These are phyloP conservation scores for Rusavskia elegans DNA, from an alignment of 495 filamentous ascomycete species.

Conservation along the genomic window DNA sequence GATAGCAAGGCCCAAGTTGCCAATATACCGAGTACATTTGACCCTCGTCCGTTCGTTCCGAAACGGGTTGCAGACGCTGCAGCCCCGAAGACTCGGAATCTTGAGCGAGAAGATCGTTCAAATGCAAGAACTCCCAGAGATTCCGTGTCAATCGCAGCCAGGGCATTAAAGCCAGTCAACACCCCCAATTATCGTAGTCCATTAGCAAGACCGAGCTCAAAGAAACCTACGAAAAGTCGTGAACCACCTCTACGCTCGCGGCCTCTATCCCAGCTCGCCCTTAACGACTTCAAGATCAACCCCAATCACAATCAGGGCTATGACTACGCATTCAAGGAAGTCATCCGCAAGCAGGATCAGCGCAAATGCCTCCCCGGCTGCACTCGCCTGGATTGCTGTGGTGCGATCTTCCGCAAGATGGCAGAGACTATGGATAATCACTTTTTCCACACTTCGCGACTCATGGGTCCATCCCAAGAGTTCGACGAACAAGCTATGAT, in stretches of 20 bases:
- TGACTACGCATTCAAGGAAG: constrained; percentile 57
- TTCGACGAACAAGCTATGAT: constrained; percentile 38
- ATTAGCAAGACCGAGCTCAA: neutral
- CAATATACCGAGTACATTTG: neutral
- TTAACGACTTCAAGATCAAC: constrained; percentile 76
- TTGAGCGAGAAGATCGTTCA: neutral
- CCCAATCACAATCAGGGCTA: constrained; percentile 54
- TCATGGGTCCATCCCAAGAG: constrained; percentile 12
- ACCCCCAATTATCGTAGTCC: neutral
- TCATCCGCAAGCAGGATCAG: constrained; percentile 55
- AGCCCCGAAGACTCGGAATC: neutral
- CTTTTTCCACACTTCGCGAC: constrained; percentile 1
- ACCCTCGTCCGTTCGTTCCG: neutral
- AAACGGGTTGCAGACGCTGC: too few relatives aligned
- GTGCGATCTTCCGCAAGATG: constrained; percentile 50
- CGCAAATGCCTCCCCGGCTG: constrained; percentile 72
- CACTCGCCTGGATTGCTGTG: constrained; percentile 61
- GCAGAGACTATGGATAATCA: constrained; percentile 26
- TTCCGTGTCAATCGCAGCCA: too few relatives aligned
- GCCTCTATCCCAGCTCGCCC: constrained; percentile 32
- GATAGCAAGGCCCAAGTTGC: neutral
- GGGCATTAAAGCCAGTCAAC: too few relatives aligned
- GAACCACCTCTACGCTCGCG: constrained; percentile 31
- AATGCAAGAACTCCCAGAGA: too few relatives aligned
- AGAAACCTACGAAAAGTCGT: constrained; percentile 15